phyloP scores from a whole-genome alignment of 805 yeast genomes.

The Wickerhamiella parazyma region DNA sequence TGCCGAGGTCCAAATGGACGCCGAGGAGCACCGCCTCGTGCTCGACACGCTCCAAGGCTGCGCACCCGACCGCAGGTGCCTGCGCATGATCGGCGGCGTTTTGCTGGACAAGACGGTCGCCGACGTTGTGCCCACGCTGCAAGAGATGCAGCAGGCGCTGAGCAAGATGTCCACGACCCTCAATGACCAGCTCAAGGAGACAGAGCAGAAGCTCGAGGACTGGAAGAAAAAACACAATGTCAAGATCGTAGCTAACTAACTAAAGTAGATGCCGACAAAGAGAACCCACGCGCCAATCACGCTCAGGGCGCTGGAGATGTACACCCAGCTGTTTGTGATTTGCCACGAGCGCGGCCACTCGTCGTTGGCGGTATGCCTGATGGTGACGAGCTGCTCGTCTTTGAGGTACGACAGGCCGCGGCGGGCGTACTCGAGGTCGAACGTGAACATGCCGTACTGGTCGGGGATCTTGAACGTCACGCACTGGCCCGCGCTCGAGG shows the following conservation, averaged over 20 bases:
- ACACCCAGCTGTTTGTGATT: conserved; percentile 87
- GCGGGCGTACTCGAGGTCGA: conserved; percentile 62
- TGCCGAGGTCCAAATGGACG: conserved; percentile 30
- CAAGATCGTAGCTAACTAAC: conserved; percentile 31
- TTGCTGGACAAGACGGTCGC: conserved; percentile 68
- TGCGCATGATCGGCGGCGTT: conserved; percentile 89
- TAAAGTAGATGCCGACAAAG: conserved; percentile 55
- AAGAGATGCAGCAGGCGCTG: conserved; percentile 41
- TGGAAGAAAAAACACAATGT: conserved; percentile 42
- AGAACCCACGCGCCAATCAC: conserved; percentile 67
- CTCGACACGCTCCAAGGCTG: conserved; percentile 40
- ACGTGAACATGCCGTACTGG: conserved; percentile 94
- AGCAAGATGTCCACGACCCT: conserved; percentile 29
- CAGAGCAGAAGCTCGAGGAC: conserved; percentile 31
- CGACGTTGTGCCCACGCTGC: conserved; percentile 55
- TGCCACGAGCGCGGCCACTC: conserved; percentile 90
- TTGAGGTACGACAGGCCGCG: conserved; percentile 57
- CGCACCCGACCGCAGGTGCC: conserved; percentile 58
- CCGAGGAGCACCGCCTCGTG: conserved; percentile 39
- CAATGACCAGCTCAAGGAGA: conserved; percentile 28
- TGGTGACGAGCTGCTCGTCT: conserved; percentile 58
- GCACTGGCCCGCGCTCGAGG: conserved; percentile 26
- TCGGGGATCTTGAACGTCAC: conserved; percentile 66
- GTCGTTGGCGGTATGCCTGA: conserved; percentile 89
- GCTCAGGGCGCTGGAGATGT: conserved; percentile 52